Evolutionary conservation across 306 rosid genomes (phyloP), one percentile per base, ranked within the genome.

Genomic region (Casuarina glauca): DNA sequence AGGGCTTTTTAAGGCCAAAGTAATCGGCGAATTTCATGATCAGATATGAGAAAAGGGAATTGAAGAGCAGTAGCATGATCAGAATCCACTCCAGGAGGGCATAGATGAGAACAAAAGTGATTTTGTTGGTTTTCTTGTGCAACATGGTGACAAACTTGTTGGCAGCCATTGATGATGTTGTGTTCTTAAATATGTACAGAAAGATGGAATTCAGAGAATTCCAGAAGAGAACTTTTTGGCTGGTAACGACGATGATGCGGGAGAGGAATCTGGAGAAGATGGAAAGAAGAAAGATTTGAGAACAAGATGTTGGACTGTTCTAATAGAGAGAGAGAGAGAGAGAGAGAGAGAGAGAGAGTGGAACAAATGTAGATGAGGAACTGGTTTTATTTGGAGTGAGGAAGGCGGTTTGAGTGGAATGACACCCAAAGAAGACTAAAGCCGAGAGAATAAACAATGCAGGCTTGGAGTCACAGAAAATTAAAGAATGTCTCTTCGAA

Each of bases 61-160:
- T 93, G 26, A 93, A 85, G 45, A 96, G 94, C 12, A 96, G 97
- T 43, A 91, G 88, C 52, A 85, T 2, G 74, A 96, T 96, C 61
- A 96, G 83, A 85, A 82, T 81, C 99, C 99, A 96, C 79, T 96
- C 99, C 2, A 96, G 93, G 76, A 91, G 13, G 6, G 97, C 97
- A 50, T 96, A 93, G 74, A 91, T 78, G 74, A 96, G 88, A 84
- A 88, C 82, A 61, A 91, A 86, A 32, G 99, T 93, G 78, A 90
- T 80, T 62, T 88, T 93, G 93, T 96, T 96, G 81, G 96, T 93
- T 81, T 86, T 91, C 78, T 90, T 85, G 46, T 90, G 94, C 62
- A 96, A 72, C 93, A 91, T 81, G 81, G 94, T 93, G 60, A 98
- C 96, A 75, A 90, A 93, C 79, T 91, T 96, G 91, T 96, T 93